A percentile compares a stretch with the other conserved stretches of the same genome.
These are phyloP conservation scores for Aspergillus panamensis DNA, from an alignment of 495 filamentous ascomycete species.

Conservation along the genomic window DNA sequence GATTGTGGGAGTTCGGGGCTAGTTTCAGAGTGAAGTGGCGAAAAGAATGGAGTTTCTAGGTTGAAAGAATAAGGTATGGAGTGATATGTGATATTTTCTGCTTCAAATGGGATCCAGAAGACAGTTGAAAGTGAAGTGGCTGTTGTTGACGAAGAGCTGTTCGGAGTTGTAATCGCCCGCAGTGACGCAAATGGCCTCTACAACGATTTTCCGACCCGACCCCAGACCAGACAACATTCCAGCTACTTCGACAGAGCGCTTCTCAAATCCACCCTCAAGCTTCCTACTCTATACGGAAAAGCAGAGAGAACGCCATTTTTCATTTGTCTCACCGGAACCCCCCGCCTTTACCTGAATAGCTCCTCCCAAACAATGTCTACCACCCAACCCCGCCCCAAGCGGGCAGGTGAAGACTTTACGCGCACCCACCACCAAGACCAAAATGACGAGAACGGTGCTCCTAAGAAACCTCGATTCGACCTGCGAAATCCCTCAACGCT, in stretches of 20 bases:
- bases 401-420: conserved; percentile 73
- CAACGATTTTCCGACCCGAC: conserved; percentile 49
- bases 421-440: conserved; percentile 63
- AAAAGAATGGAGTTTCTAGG: neutral
- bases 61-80: neutral
- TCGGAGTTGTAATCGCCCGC: conserved; percentile 22
- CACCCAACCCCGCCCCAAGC: conserved; percentile 70
- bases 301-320: neutral
- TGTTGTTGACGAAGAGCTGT: conserved; percentile 5
- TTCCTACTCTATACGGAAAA: neutral
- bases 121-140: neutral
- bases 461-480: conserved; percentile 92
- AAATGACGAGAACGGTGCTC: conserved; percentile 42
- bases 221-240: conserved; percentile 23
- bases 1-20: conserved; percentile 2
- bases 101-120: neutral
- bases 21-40: neutral
- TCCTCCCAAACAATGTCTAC: conserved; percentile 52
- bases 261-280: neutral
- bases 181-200: conserved; percentile 45
- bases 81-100: neutral
- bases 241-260: neutral
- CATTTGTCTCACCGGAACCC: neutral
- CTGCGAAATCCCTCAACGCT: conserved; percentile 89
- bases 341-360: neutral